A percentile compares a stretch with the other conserved stretches of the same genome.
Evolutionary conservation across 2,329 filamentous ascomycete genomes (phyloP).

Genomic region (Rhinocladiella similis): DNA sequence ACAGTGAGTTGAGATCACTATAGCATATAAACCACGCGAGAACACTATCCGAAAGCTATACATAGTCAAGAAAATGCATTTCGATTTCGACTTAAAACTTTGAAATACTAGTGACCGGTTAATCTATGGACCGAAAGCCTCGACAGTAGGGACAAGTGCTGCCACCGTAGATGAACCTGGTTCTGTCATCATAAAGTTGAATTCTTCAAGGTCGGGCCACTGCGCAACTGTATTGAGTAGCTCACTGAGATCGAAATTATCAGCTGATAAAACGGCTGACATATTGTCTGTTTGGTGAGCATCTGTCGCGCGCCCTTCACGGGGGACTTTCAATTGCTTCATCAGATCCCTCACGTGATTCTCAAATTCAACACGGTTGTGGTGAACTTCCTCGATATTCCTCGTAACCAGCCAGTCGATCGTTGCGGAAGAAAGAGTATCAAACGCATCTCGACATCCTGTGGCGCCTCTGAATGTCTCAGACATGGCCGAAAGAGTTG

Average conservation of each 20-base stretch:
- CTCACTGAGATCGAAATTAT: conserved; percentile 19
- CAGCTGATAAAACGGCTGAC: conserved; percentile 9
- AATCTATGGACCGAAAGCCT: no score
- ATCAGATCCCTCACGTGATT: conserved; percentile 17
- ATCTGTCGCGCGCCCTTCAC: neutral
- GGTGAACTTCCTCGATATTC: conserved; percentile 19
- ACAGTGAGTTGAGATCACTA: no score
- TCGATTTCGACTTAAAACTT: no score
- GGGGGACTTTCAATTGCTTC: conserved; percentile 11
- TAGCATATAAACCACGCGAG: no score
- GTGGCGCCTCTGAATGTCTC: conserved; percentile 36
- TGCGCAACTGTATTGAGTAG: conserved; percentile 22
- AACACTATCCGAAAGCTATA: no score
- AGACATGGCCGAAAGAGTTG: conserved; percentile 35
- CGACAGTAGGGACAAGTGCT: no score
- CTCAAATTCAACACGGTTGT: conserved; percentile 17
- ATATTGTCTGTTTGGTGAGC: conserved; percentile 6
- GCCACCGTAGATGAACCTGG: no score
- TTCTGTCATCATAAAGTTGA: no score
- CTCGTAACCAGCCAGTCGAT: conserved; percentile 27
- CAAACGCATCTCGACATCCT: conserved; percentile 34
- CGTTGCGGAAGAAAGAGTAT: conserved; percentile 33
- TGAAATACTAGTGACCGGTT: no score
- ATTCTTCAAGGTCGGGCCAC: conserved; percentile 12
- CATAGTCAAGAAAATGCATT: no score